Evolutionary conservation across 2,329 filamentous ascomycete species (phyloP), one percentile per base, ranked within the genome.

Genomic region (Anthostomella pinea): DNA sequence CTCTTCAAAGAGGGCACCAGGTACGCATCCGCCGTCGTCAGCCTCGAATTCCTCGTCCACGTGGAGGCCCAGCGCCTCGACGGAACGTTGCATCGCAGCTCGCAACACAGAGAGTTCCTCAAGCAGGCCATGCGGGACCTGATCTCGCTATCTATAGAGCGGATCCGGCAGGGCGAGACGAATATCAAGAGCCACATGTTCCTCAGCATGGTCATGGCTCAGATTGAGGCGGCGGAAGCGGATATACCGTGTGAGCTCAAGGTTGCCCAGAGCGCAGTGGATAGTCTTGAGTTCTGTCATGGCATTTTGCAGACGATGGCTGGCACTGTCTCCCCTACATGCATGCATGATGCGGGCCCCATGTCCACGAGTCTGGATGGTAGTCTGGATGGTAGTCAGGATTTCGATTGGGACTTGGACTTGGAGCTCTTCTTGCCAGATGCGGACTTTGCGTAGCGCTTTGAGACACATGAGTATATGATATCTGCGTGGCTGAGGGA

Each of bases 101-200:
- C 45, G 2, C 50, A 53, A 25, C 39, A 58, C 25, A 36, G 59
- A 6, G 56, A 59, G 5, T 31, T 57, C 0, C 52, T 69, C 2
- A 64, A 63, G 39, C 41, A 57, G 14, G 45, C 52, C 0, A 27
- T 68, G 7, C 20, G 37, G 6, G 52, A 56, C 11, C 44, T 64
- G 39, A 37, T 60, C 2, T 30, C 38, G 2, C 24, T 64, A 2
- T 49, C 59, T 2, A 44, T 43, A 16, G 53, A 59, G 26, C 52
- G 67, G 2, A 58, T 70, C 25, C 52, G 52, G 1, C 46, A 56
- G 8, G 65, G 62, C 4, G 68, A 72, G 42, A 70, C 66, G 2
- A 72, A 70, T 15, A 58, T 70, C 30, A 71, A 71, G 49, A 54
- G 47, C 1, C 60, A 66, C 24, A 53, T 70, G 43, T 67, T 70